Conservation (phyloP, 2,329 filamentous ascomycete species). For the Fusarium staphyleae region DNA sequence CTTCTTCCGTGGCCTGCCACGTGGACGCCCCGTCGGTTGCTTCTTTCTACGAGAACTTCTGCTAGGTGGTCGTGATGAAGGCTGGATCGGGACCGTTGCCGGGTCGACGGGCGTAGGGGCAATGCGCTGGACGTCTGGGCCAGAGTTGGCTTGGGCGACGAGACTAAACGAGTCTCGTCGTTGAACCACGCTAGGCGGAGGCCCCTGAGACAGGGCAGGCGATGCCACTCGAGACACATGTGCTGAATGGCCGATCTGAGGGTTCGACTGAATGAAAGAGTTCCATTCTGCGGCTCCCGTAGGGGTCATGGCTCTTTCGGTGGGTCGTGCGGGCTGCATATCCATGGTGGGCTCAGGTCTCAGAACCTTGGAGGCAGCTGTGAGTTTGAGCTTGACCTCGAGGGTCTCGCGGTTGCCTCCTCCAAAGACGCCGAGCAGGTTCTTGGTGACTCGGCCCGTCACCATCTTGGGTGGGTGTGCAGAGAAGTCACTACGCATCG, state of each 20-base stretch:
- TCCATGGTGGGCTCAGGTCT: constrained; percentile 41
- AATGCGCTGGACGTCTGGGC: constrained; percentile 46
- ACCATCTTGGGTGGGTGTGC: constrained; percentile 73
- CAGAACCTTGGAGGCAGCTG: constrained; percentile 71
- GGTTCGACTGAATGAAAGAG: constrained; percentile 76
- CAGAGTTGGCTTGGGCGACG: constrained; percentile 26
- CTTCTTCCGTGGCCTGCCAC: constrained; percentile 64
- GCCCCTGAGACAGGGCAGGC: constrained; percentile 48
- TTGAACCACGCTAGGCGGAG: constrained; percentile 21
- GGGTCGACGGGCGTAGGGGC: constrained; percentile 46
- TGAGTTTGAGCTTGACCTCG: constrained; percentile 89
- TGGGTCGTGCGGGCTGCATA: constrained; percentile 34
- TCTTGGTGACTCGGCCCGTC: constrained; percentile 89
- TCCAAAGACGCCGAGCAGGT: constrained; percentile 82
- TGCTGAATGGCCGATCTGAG: constrained; percentile 53
- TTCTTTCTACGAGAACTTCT: constrained; percentile 60
- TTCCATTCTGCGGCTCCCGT: constrained; percentile 79
- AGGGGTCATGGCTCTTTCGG: constrained; percentile 53
- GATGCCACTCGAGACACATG: constrained; percentile 47
- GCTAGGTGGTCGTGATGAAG: constrained; percentile 64
- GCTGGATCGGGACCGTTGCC: constrained; percentile 31
- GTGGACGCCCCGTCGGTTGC: constrained; percentile 60
- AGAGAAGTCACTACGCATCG: constrained; percentile 49
- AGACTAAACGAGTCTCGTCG: constrained; percentile 43
- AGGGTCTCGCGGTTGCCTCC: constrained; percentile 86